Evolutionary conservation across 257 asterid genomes (phyloP).

Genomic region (Verbascum thapsus): DNA sequence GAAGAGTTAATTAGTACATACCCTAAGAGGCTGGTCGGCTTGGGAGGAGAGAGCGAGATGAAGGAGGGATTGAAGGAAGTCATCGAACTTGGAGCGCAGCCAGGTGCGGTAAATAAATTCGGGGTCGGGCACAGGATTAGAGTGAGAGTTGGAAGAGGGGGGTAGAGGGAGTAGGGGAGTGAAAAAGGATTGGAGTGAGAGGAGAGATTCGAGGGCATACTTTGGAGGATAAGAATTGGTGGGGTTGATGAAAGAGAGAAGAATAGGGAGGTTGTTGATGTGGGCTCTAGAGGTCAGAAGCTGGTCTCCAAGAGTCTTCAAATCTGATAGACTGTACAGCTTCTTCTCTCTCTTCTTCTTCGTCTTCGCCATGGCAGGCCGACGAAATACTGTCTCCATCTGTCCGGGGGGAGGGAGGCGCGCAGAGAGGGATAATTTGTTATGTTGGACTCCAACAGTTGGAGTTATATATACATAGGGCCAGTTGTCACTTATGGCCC

Average conservation of each 20-base stretch:
- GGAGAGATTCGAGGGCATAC: conserved; percentile 66
- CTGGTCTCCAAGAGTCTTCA: conserved; percentile 66
- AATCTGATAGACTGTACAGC: conserved; percentile 38
- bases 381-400: too few species aligned
- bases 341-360: conserved; percentile 39
- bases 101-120: conserved; percentile 59
- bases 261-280: conserved; percentile 73
- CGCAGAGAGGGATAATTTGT: too few species aligned
- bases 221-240: conserved; percentile 59
- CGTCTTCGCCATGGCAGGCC: too few species aligned
- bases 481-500: too few species aligned
- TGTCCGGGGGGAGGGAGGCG: too few species aligned
- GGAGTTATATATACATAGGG: too few species aligned
- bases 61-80: conserved; percentile 45
- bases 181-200: conserved; percentile 85
- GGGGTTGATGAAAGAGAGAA: conserved; percentile 55
- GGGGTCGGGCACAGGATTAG: conserved; percentile 41
- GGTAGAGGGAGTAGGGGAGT: conserved; percentile 68
- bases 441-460: too few species aligned
- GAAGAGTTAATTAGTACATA: conserved; percentile 22
- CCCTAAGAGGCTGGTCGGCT: conserved; percentile 61
- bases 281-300: conserved; percentile 70
- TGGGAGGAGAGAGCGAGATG: conserved; percentile 46
- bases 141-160: conserved; percentile 31
- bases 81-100: conserved; percentile 83